Conservation (phyloP, 371 early-diverging fungal species). For the Chytridium lagenaria region DNA sequence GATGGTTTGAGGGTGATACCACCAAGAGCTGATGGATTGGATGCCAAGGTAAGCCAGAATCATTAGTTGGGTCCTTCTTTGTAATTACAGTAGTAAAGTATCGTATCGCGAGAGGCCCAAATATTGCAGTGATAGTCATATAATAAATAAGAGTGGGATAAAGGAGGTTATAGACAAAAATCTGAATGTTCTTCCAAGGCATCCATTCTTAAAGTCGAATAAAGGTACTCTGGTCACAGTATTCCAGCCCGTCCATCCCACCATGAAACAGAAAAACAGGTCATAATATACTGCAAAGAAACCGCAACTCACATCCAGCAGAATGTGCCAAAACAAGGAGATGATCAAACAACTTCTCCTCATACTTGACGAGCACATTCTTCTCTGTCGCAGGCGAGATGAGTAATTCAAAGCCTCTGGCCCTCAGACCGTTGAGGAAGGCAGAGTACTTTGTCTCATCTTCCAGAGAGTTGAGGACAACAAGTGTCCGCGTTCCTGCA, state of each 20-base stretch:
- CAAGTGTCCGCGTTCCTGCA: slow-evolving; percentile 72
- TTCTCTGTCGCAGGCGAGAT: slow-evolving; percentile 56
- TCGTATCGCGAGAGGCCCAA: too few relatives aligned
- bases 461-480: slow-evolving; percentile 68
- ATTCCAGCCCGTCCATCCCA: not conserved
- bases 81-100: too few relatives aligned
- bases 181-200: too few relatives aligned
- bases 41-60: too few relatives aligned
- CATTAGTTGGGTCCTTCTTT: not conserved
- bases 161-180: too few relatives aligned
- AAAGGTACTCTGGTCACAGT: too few relatives aligned
- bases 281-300: too few relatives aligned
- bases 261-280: not conserved
- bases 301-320: slow-evolving; percentile 60
- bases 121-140: too few relatives aligned
- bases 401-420: slow-evolving; percentile 70
- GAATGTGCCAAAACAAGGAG: slow-evolving; percentile 69
- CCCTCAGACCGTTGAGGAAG: slow-evolving; percentile 70
- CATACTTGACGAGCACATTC: slow-evolving; percentile 55
- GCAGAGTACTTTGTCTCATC: slow-evolving; percentile 60
- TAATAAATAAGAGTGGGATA: too few relatives aligned
- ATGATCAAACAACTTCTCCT: slow-evolving; percentile 70
- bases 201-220: too few relatives aligned
- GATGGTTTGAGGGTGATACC: slow-evolving; percentile 50
- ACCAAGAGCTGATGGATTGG: slow-evolving; percentile 36